Conservation (phyloP, 352 stramenopile species). For the Phytophthora macrochlamydospora region DNA sequence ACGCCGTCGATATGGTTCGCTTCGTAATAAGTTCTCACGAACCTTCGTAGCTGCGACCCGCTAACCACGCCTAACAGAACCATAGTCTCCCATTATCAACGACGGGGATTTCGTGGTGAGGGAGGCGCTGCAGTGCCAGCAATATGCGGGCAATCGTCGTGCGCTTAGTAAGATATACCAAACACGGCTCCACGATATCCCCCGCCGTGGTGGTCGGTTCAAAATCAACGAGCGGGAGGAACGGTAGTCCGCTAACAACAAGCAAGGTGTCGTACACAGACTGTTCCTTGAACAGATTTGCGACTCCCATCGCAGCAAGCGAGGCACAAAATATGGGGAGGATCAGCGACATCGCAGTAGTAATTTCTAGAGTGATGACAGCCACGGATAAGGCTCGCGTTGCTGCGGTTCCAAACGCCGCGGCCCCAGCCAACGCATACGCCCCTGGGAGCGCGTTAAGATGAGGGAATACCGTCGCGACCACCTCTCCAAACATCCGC, state of each 20-base stretch:
- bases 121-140: conserved; percentile 59
- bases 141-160: conserved; percentile 62
- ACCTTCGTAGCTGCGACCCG: conserved; percentile 50
- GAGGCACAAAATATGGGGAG: conserved; percentile 74
- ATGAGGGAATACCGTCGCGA: conserved; percentile 30
- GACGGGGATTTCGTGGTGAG: conserved; percentile 64
- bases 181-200: conserved; percentile 63
- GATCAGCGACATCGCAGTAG: conserved; percentile 69
- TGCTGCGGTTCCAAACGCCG: conserved; percentile 58
- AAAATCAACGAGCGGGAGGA: conserved; percentile 73
- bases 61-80: conserved; percentile 59
- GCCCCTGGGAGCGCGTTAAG: conserved; percentile 38
- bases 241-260: conserved; percentile 63
- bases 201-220: conserved; percentile 45
- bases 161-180: conserved; percentile 65
- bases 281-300: conserved; percentile 52
- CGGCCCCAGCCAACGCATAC: conserved; percentile 74
- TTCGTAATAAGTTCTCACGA: conserved; percentile 62
- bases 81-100: conserved; percentile 65
- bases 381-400: conserved; percentile 76
- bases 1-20: conserved; percentile 44
- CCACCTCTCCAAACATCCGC: conserved; percentile 65
- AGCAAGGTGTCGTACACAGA: conserved; percentile 80
- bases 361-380: conserved; percentile 84
- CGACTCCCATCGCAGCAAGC: conserved; percentile 57